Evolutionary conservation across 306 rosid species (phyloP).

Genomic region (Inga leiocalycina): DNA sequence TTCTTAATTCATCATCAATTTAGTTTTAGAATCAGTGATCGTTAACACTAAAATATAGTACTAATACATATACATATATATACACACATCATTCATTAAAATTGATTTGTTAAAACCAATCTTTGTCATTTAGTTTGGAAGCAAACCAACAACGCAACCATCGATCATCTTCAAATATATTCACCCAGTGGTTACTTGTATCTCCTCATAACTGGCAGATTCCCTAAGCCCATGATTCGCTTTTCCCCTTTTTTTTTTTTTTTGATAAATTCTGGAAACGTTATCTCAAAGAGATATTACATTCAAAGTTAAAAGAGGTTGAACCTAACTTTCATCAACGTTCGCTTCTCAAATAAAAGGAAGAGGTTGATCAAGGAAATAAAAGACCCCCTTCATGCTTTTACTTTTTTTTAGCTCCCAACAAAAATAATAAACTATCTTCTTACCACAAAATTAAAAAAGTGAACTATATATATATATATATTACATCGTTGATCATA

Average conservation of each 20-base stretch:
- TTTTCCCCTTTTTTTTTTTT: background rate
- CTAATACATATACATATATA: too few species aligned
- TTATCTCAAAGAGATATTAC: too few species aligned
- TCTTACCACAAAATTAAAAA: background rate
- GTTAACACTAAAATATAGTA: too few species aligned
- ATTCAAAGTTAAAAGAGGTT: too few species aligned
- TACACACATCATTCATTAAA: too few species aligned
- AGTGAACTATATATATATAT: background rate
- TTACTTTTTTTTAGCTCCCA: background rate
- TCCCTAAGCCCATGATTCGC: conserved; percentile 44
- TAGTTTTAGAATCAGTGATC: background rate
- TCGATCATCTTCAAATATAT: background rate
- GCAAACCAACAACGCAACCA: background rate
- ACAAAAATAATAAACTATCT: background rate
- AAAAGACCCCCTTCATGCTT: too few species aligned
- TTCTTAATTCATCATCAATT: background rate
- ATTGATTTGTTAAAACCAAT: background rate
- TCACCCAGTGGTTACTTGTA: background rate
- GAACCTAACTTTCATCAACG: too few species aligned
- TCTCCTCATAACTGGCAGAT: conserved; percentile 70
- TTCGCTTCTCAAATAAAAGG: too few species aligned
- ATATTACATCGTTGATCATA: background rate
- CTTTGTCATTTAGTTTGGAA: background rate
- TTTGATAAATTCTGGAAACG: too few species aligned
- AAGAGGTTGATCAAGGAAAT: too few species aligned